phyloP scores from a whole-genome alignment of 2,329 filamentous ascomycete genomes.

The Diplodia mutila region DNA sequence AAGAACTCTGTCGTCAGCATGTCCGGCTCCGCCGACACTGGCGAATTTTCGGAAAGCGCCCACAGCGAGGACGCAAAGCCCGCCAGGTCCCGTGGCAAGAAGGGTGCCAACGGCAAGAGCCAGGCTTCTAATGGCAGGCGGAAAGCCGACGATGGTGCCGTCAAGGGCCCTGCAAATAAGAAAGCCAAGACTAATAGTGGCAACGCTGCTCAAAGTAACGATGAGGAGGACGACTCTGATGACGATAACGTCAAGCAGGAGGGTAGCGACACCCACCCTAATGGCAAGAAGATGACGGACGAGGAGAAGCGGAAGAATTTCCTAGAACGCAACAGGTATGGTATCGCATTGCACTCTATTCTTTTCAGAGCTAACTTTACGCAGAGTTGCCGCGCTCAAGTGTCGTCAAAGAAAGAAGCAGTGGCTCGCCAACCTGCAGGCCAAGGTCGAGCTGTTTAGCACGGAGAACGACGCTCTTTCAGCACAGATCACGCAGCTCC shows the following conservation, averaged over 20 bases:
- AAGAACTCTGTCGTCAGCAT: conserved; percentile 63
- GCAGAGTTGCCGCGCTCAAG: conserved; percentile 90
- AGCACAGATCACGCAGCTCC: conserved; percentile 78
- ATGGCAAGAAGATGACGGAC: conserved; percentile 87
- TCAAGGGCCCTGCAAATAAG: conserved; percentile 70
- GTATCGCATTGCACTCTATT: conserved; percentile 27
- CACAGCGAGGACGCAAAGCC: conserved; percentile 67
- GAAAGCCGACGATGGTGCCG: conserved; percentile 73
- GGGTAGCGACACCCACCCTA: conserved; percentile 31
- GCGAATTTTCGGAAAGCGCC: conserved; percentile 72
- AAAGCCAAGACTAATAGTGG: conserved; percentile 67
- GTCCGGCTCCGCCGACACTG: conserved; percentile 56
- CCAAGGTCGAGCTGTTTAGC: conserved; percentile 91
- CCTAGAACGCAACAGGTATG: conserved; percentile 90
- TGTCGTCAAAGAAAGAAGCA: conserved; percentile 99
- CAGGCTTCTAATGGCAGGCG: conserved; percentile 56
- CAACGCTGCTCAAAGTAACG: conserved; percentile 40
- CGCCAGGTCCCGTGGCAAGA: conserved; percentile 53
- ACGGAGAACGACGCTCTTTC: conserved; percentile 88
- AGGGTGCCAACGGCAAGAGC: conserved; percentile 41
- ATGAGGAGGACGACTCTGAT: conserved; percentile 59
- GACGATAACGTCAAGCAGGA: conserved; percentile 45
- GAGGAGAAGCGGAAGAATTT: conserved; percentile 99
- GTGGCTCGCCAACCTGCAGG: conserved; percentile 93
- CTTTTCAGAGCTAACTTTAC: conserved; percentile 31